These are phyloP conservation scores for Cryoendolithus antarcticus DNA, from an alignment of 2,329 filamentous ascomycete species.

Conservation along the genomic window DNA sequence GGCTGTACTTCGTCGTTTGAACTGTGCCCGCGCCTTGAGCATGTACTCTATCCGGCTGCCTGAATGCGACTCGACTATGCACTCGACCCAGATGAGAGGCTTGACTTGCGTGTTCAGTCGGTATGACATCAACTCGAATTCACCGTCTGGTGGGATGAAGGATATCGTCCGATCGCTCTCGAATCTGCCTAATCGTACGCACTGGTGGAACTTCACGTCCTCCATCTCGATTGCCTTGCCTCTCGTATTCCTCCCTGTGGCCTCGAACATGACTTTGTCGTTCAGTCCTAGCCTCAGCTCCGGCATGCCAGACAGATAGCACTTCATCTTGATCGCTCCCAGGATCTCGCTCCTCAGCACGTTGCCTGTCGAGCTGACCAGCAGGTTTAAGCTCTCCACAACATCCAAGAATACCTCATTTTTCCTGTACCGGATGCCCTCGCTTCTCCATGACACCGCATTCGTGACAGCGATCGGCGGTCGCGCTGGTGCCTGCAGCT, in stretches of 20 bases:
- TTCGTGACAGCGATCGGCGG: conserved; percentile 97
- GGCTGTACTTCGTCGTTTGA: conserved; percentile 92
- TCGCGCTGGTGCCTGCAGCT: conserved; percentile 89
- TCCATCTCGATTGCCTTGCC: conserved; percentile 99
- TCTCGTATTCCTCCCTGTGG: conserved; percentile 80
- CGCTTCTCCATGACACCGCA: conserved; percentile 92
- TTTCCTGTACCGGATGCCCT: conserved; percentile 96
- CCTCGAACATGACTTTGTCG: conserved; percentile 99
- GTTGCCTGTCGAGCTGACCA: conserved; percentile 88
- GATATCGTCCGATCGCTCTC: conserved; percentile 98
- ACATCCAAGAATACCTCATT: conserved; percentile 99
- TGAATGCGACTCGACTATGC: conserved; percentile 89
- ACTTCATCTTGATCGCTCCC: conserved; percentile 98
- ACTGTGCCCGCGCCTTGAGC: conserved; percentile 92
- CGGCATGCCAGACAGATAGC: conserved; percentile 96
- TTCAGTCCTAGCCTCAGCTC: conserved; percentile 88
- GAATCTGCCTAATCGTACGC: conserved; percentile 86
- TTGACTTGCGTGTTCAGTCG: conserved; percentile 97
- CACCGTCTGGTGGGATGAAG: conserved; percentile 95
- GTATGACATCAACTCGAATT: conserved; percentile 99
- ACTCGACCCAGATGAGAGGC: conserved; percentile 97
- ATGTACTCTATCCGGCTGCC: conserved; percentile 96
- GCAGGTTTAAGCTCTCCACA: conserved; percentile 87
- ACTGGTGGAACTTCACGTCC: conserved; percentile 99
- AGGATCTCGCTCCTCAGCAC: conserved; percentile 93